Evolutionary conservation across 1,139 yeast species (phyloP).

Genomic region (Pichia sp.): DNA sequence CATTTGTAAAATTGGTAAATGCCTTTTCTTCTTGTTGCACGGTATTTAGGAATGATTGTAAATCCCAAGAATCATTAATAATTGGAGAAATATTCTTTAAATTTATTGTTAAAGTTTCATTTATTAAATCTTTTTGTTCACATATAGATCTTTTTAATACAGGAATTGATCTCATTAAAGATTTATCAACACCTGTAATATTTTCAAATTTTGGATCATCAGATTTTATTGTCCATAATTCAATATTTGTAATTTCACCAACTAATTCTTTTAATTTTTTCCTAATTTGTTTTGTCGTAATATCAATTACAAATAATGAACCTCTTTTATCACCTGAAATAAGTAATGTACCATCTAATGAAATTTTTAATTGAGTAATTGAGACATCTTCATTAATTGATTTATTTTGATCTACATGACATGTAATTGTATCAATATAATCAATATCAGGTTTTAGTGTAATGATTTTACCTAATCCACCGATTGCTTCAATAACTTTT

Average conservation of each 20-base stretch:
- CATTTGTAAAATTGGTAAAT: conserved; percentile 39
- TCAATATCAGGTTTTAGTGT: conserved; percentile 49
- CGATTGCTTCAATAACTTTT: conserved; percentile 45
- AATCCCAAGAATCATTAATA: conserved; percentile 17
- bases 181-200: conserved; percentile 35
- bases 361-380: conserved; percentile 51
- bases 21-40: conserved; percentile 47
- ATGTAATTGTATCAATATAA: conserved; percentile 48
- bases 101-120: conserved; percentile 40
- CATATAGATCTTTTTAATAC: conserved; percentile 53
- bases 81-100: conserved; percentile 2
- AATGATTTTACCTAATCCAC: conserved; percentile 49
- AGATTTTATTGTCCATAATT: conserved; percentile 18
- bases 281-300: conserved; percentile 69
- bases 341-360: conserved; percentile 70
- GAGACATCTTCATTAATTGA: conserved; percentile 15
- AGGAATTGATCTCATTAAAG: conserved; percentile 38
- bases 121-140: conserved; percentile 35
- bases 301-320: conserved; percentile 60
- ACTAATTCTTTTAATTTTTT: conserved; percentile 53
- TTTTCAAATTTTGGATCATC: conserved; percentile 19
- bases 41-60: conserved; percentile 39
- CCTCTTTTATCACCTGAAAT: conserved; percentile 75
- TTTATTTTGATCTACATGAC: conserved; percentile 34
- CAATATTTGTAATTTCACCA: conserved; percentile 23